phyloP scores from a whole-genome alignment of 257 asterid species.

The Gentiana dahurica region DNA sequence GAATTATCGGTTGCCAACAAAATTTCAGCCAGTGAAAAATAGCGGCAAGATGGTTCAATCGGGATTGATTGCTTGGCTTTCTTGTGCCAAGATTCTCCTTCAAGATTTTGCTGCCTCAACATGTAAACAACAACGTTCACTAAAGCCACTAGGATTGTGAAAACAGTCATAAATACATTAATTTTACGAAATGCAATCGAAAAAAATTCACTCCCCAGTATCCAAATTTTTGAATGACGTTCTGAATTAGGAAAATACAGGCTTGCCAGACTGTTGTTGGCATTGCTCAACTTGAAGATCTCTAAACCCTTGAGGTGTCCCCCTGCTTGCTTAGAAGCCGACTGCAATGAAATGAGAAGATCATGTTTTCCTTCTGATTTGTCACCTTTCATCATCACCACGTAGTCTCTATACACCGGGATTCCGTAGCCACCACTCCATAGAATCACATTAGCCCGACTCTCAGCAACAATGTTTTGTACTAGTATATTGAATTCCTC shows the following conservation, averaged over 20 bases:
- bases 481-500: neutral
- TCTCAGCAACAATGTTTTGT: slow-evolving; percentile 5
- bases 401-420: slow-evolving; percentile 2
- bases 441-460: neutral
- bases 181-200: neutral
- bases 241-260: neutral
- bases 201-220: neutral
- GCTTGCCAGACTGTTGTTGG: slow-evolving; percentile 9
- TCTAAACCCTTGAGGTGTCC: slow-evolving; percentile 12
- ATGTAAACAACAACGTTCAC: neutral
- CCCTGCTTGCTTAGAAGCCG: neutral
- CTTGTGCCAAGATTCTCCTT: neutral
- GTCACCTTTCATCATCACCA: slow-evolving; percentile 12
- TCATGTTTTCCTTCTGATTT: neutral
- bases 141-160: neutral
- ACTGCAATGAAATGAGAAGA: too few species aligned
- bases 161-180: neutral
- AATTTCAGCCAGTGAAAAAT: neutral
- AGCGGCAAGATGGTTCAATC: neutral
- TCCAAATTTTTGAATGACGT: neutral
- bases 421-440: slow-evolving; percentile 2
- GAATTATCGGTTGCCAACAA: too few species aligned
- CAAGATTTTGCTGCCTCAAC: neutral
- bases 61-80: neutral
- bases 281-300: slow-evolving; percentile 13